Evolutionary conservation across 2,329 filamentous ascomycete genomes (phyloP), one percentile per base, ranked within the genome.

Genomic region (Aspergillus brasiliensis): DNA sequence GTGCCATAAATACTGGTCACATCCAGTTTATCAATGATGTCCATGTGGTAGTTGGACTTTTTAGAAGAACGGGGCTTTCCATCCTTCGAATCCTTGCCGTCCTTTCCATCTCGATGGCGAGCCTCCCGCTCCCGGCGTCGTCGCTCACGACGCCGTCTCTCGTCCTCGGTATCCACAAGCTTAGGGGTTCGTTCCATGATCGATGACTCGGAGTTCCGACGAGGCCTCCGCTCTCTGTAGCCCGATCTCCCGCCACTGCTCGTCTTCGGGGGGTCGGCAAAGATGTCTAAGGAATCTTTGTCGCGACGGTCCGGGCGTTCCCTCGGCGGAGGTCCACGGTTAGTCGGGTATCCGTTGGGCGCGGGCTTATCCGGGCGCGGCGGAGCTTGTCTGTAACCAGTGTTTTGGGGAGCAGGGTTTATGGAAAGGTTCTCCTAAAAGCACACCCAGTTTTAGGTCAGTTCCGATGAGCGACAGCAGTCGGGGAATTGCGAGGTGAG

Each of bases 11-110:
- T 96, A 75, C 93, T 93, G 4, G 93, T 97, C 63, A 95, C 93
- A 80, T 98, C 95, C 65, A 99, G 82, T 75, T 97, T 94, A 79
- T 99, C 95, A 70, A 99, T 98, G 48, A 98, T 85, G 74, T 99
- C 95, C 65, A 98, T 76, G 57, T 73, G 71, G 53, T 77, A 73
- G 51, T 74, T 74, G 59, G 75, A 75, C 56, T 76, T 75, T 60
- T 75, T 76, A 19, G 73, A 77, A 11, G 73, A 76, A 15, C 73
- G 73, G 34, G 73, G 65, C 58, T 77, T 77, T 34, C 72, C 71
- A 58, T 79, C 75, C 46, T 71, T 73, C 56, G 15, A 25, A 27
- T 49, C 46, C 58, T 77, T 77, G 37, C 71, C 71, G 56, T 79
- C 75, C 46, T 71, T 73, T 56, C 52, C 38, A 13, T 55, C 52